Base-by-base conservation (phyloP, 2,329 filamentous ascomycete species). In the Fusarium floridanum region DNA sequence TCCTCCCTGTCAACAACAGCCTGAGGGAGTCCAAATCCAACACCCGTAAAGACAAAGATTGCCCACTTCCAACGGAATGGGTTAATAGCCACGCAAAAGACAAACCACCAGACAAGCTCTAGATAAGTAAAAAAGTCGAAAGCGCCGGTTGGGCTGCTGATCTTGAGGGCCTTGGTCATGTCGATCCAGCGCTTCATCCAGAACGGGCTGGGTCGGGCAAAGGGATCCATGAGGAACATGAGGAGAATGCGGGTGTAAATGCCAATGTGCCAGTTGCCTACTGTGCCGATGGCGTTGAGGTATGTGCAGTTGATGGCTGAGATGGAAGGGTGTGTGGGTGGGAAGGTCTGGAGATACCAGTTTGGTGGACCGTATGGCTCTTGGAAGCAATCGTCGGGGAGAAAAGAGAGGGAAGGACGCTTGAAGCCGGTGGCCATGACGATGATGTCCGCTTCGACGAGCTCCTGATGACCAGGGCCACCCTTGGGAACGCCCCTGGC, bases 11-110 rank as follows among this genome's bases (percentile, higher is more conserved):
- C 85, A 1, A 96, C 91, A 29, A 97, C 85, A 16, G 84, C 86
- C 81, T 89, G 86, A 0, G 94, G 94, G 56, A 97, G 80, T 22
- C 85, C 86, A 50, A 89, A 86, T 0, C 93, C 94, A 34, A 96
- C 81, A 0, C 95, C 94, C 69, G 93, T 93, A 77, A 97, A 91
- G 17, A 97, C 94, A 80, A 97, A 97, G 0, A 91, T 80, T 0
- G 92, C 93, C 95, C 94, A 97, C 85, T 97, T 97, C 94, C 94
- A 97, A 10, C 94, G 86, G 82, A 97, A 97, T 0, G 95, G 95
- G 79, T 97, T 97, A 77, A 97, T 88, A 6, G 88, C 84, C 48
- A 96, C 91, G 66, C 92, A 92, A 79, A 97, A 97, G 7, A 91
- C 81, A 75, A 96, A 97, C 95, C 94, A 97, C 86, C 94, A 97